Conservation (phyloP, 805 yeast species). For the Torulaspora gathmanii region DNA sequence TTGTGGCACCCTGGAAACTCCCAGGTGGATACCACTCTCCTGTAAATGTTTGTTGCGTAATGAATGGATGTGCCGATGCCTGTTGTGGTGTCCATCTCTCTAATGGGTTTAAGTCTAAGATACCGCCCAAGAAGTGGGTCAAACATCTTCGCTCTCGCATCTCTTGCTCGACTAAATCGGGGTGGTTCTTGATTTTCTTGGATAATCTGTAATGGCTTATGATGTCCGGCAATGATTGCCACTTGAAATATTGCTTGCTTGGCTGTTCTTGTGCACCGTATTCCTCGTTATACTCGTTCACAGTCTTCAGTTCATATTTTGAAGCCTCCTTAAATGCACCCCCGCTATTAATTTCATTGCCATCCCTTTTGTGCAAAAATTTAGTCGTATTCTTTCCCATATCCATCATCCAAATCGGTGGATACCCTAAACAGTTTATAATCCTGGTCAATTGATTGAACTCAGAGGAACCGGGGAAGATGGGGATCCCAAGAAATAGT, state of each 20-base stretch:
- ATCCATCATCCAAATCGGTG: slow-evolving; percentile 95
- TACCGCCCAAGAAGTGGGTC: slow-evolving; percentile 71
- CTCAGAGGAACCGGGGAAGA: slow-evolving; percentile 93
- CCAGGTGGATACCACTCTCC: slow-evolving; percentile 55
- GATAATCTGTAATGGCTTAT: slow-evolving; percentile 71
- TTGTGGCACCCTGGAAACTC: slow-evolving; percentile 16
- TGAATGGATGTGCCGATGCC: slow-evolving; percentile 86
- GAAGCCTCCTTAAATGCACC: slow-evolving; percentile 5
- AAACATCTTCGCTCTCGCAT: slow-evolving; percentile 64
- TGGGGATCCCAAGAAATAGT: slow-evolving; percentile 81
- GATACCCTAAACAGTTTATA: slow-evolving; percentile 73
- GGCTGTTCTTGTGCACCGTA: slow-evolving; percentile 53
- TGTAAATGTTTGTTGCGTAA: slow-evolving; percentile 54
- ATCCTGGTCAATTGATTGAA: slow-evolving; percentile 84
- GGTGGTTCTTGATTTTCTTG: slow-evolving; percentile 43
- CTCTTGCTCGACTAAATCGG: slow-evolving; percentile 56
- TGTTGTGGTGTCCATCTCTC: slow-evolving; percentile 98
- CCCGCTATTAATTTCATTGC: not conserved
- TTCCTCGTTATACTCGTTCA: slow-evolving; percentile 46
- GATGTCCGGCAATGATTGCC: slow-evolving; percentile 62
- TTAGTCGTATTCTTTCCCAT: slow-evolving; percentile 81
- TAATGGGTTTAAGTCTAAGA: slow-evolving; percentile 79
- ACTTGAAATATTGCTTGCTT: slow-evolving; percentile 77
- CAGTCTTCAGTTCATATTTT: slow-evolving; percentile 42
- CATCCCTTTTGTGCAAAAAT: slow-evolving; percentile 39